Conservation (phyloP, 352 stramenopile species). For the Nothophytophthora sp. region DNA sequence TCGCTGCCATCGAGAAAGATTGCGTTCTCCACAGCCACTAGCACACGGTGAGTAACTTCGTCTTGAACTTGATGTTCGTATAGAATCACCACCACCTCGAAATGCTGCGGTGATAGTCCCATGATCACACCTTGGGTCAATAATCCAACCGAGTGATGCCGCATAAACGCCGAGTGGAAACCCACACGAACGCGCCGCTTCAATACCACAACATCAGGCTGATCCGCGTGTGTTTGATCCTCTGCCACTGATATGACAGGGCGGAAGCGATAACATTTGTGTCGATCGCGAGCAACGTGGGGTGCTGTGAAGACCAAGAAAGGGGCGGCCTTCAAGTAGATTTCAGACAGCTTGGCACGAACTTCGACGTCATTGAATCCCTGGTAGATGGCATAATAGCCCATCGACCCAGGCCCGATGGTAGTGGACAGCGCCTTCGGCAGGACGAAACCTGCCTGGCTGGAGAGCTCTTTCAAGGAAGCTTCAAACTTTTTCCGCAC, state of each 20-base stretch:
- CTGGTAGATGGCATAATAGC: conserved; percentile 71
- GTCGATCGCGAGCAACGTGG: conserved; percentile 18
- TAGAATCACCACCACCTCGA: conserved; percentile 32
- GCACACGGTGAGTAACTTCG: conserved; percentile 7
- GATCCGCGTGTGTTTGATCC: neutral
- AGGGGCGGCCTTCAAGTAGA: conserved; percentile 35
- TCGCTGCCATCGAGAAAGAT: conserved; percentile 11
- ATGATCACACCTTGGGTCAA: conserved; percentile 48
- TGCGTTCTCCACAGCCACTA: neutral
- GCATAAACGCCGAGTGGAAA: conserved; percentile 55
- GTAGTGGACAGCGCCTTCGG: conserved; percentile 17
- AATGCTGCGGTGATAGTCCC: conserved; percentile 14
- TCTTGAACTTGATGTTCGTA: conserved; percentile 17
- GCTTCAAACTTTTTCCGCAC: conserved; percentile 12
- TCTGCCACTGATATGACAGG: neutral
- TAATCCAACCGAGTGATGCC: conserved; percentile 57
- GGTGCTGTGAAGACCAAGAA: conserved; percentile 27
- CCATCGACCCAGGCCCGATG: conserved; percentile 37
- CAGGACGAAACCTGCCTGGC: conserved; percentile 4
- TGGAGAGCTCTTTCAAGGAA: conserved; percentile 10
- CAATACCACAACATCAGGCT: neutral
- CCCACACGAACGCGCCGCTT: conserved; percentile 38
- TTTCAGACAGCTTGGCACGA: conserved; percentile 34
- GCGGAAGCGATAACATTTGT: conserved; percentile 3
- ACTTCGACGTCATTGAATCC: conserved; percentile 40